These are phyloP conservation scores for Plectosphaerella plurivora DNA, from an alignment of 2,329 filamentous ascomycete species.

Conservation along the genomic window DNA sequence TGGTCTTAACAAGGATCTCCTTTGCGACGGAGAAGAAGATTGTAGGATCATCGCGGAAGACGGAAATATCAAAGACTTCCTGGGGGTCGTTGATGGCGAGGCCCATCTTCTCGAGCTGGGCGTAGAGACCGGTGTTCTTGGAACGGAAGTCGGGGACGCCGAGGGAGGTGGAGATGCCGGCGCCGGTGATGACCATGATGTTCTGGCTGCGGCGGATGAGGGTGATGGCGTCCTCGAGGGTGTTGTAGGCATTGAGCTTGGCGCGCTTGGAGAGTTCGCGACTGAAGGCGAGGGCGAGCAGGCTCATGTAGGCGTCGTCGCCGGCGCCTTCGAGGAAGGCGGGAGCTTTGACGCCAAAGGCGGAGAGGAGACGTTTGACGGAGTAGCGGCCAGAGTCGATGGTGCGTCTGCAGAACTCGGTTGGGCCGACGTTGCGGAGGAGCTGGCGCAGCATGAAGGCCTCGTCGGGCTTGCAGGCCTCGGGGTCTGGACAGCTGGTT, in stretches of 20 bases:
- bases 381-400: slow-evolving; percentile 65
- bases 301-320: slow-evolving; percentile 71
- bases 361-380: slow-evolving; percentile 79
- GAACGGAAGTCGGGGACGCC: slow-evolving; percentile 97
- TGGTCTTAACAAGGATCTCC: slow-evolving; percentile 78
- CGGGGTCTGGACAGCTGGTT: slow-evolving; percentile 27
- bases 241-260: slow-evolving; percentile 77
- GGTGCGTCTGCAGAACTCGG: slow-evolving; percentile 70
- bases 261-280: slow-evolving; percentile 77
- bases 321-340: slow-evolving; percentile 65
- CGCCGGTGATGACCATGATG: slow-evolving; percentile 90
- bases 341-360: slow-evolving; percentile 75
- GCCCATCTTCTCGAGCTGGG: slow-evolving; percentile 74
- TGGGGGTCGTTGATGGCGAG: slow-evolving; percentile 78
- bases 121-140: slow-evolving; percentile 87
- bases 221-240: slow-evolving; percentile 78
- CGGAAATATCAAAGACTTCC: slow-evolving; percentile 87
- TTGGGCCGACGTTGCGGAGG: slow-evolving; percentile 71
- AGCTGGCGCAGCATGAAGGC: slow-evolving; percentile 63
- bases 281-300: slow-evolving; percentile 73
- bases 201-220: slow-evolving; percentile 72
- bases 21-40: slow-evolving; percentile 91
- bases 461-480: slow-evolving; percentile 64
- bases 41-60: slow-evolving; percentile 80
- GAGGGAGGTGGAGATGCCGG: slow-evolving; percentile 92